These are phyloP conservation scores for Schizopora paradoxa DNA, from an alignment of 1,284 basidiomycete species.

Conservation along the genomic window DNA sequence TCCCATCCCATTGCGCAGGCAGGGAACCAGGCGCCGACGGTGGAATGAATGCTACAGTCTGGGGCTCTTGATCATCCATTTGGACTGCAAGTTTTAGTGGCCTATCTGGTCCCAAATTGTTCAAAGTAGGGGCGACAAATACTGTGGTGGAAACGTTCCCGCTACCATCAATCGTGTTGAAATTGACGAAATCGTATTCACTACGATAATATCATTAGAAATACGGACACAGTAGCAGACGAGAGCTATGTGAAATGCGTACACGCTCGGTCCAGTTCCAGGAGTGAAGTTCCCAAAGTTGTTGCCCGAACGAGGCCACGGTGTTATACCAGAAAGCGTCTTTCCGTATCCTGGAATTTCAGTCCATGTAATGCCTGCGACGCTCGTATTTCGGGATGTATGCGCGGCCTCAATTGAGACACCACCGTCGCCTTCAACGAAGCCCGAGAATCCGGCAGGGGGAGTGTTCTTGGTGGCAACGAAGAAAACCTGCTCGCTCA, in stretches of 20 bases:
- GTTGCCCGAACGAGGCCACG: slow-evolving; percentile 49
- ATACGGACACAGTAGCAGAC: not conserved
- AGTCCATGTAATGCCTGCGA: slow-evolving; percentile 49
- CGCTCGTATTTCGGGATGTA: slow-evolving; percentile 44
- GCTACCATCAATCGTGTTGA: slow-evolving; percentile 40
- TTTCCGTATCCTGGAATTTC: slow-evolving; percentile 54
- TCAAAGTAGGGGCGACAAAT: slow-evolving; percentile 55
- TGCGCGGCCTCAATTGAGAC: slow-evolving; percentile 65
- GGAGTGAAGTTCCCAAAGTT: slow-evolving; percentile 49
- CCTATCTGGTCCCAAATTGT: slow-evolving; percentile 47
- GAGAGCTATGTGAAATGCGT: slow-evolving; percentile 21
- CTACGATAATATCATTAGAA: slow-evolving; percentile 24
- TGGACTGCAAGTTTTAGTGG: slow-evolving; percentile 54
- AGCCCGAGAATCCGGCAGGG: slow-evolving; percentile 22
- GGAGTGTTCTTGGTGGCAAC: slow-evolving; percentile 6
- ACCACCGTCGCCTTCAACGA: slow-evolving; percentile 57
- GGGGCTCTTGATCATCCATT: slow-evolving; percentile 41
- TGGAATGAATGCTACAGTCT: slow-evolving; percentile 49
- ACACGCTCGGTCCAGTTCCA: slow-evolving; percentile 60
- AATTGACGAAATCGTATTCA: slow-evolving; percentile 64
- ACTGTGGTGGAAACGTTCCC: slow-evolving; percentile 44
- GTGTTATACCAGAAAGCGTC: slow-evolving; percentile 56
- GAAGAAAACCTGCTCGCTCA: slow-evolving; percentile 12
- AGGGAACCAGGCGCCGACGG: slow-evolving; percentile 42
- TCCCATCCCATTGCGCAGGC: slow-evolving; percentile 45